Evolutionary conservation across 2,329 filamentous ascomycete species (phyloP).

Genomic region (Aspergillus novoparasiticus): DNA sequence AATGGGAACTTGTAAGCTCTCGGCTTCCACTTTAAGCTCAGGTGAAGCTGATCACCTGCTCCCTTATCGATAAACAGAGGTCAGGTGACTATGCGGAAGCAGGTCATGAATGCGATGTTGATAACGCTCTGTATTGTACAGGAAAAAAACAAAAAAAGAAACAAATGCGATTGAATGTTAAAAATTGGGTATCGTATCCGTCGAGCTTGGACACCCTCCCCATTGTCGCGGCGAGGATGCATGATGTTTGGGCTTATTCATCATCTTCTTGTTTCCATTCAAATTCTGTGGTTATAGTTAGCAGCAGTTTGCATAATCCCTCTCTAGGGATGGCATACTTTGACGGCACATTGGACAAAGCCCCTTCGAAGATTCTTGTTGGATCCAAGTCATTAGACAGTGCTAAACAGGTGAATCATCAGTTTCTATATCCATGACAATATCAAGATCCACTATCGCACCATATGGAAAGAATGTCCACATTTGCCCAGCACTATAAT

Average conservation of each 20-base stretch:
- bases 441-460: constrained; percentile 42
- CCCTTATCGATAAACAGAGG: constrained; percentile 34
- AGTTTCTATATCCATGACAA: constrained; percentile 10
- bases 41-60: constrained; percentile 13
- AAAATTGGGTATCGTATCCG: constrained; percentile 2
- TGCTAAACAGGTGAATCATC: constrained; percentile 61
- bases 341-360: constrained; percentile 98
- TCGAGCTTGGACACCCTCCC: constrained; percentile 9
- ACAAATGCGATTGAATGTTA: not conserved
- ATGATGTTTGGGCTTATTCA: constrained; percentile 18
- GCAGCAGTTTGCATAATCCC: constrained; percentile 8
- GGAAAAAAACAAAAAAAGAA: not conserved
- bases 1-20: constrained; percentile 5
- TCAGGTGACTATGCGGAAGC: constrained; percentile 14
- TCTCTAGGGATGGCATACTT: constrained; percentile 56
- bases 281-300: constrained; percentile 47
- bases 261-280: constrained; percentile 54
- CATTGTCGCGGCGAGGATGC: not conserved
- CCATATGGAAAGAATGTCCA: constrained; percentile 97
- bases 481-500: constrained; percentile 86
- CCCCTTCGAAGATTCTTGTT: constrained; percentile 88
- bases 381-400: constrained; percentile 85
- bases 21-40: not conserved
- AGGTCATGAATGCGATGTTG: not conserved
- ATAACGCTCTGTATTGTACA: not conserved